phyloP scores from a whole-genome alignment of 768 basidiomycete species.

The Calocybe indica region DNA sequence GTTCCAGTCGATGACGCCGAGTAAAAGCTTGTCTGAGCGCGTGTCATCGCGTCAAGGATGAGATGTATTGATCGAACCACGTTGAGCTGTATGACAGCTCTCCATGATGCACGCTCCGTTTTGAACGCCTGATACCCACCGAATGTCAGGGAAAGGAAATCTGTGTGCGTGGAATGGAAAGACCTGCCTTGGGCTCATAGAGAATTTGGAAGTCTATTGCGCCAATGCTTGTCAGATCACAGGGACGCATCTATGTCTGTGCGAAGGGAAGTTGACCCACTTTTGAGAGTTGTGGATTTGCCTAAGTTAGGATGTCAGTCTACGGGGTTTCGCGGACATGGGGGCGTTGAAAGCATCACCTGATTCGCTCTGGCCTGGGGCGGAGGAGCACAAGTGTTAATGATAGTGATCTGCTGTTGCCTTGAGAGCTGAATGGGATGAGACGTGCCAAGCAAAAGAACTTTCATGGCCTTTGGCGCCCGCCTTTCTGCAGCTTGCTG shows the following conservation, averaged over 20 bases:
- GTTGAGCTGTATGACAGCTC: slow-evolving; percentile 65
- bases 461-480: slow-evolving; percentile 45
- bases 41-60: slow-evolving; percentile 51
- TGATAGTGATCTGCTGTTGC: neutral
- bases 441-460: slow-evolving; percentile 52
- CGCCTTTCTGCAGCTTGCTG: slow-evolving; percentile 43
- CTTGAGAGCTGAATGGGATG: neutral
- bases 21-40: slow-evolving; percentile 17
- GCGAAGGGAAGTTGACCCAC: slow-evolving; percentile 32
- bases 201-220: slow-evolving; percentile 56
- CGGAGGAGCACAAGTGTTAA: neutral
- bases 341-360: slow-evolving; percentile 33
- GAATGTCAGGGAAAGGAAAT: neutral
- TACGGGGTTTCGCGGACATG: neutral
- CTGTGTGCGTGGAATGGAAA: neutral
- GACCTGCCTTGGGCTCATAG: slow-evolving; percentile 49
- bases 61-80: slow-evolving; percentile 61
- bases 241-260: neutral
- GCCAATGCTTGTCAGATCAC: neutral
- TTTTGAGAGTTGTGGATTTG: slow-evolving; percentile 78
- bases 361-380: slow-evolving; percentile 72
- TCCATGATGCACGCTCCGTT: slow-evolving; percentile 59
- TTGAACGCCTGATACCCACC: slow-evolving; percentile 38
- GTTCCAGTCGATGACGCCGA: slow-evolving; percentile 18
- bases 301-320: slow-evolving; percentile 31